Percentiles rank a stretch among this genome's conserved stretches.
These are phyloP conservation scores for Trypanosoma brucei DNA, from an alignment of 208 protist genomes.

Conservation along the genomic window DNA sequence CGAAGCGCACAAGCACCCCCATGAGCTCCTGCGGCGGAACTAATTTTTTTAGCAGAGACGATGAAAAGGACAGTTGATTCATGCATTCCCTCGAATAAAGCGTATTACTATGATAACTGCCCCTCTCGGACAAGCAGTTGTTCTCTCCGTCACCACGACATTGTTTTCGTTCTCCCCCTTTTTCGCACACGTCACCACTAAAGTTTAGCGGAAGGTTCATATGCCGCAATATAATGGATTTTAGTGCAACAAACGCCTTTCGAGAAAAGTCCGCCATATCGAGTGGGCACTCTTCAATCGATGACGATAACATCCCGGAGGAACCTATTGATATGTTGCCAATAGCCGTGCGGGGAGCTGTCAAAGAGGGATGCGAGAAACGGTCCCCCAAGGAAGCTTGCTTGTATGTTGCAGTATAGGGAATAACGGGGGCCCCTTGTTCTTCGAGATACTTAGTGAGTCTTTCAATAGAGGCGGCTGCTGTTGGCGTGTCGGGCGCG, in stretches of 20 bases:
- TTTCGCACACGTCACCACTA: background rate
- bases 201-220: constrained; percentile 20
- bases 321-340: background rate
- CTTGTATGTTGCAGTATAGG: constrained; percentile 48
- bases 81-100: too few relatives aligned
- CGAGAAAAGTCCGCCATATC: constrained; percentile 70
- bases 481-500: constrained; percentile 36
- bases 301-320: background rate
- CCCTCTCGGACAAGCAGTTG: too few relatives aligned
- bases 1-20: too few relatives aligned
- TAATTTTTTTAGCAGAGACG: too few relatives aligned
- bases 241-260: constrained; percentile 54
- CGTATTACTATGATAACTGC: too few relatives aligned
- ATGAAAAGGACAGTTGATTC: too few relatives aligned
- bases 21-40: too few relatives aligned
- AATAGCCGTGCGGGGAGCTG: background rate
- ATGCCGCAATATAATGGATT: constrained; percentile 34
- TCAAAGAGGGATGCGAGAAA: background rate
- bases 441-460: constrained; percentile 32
- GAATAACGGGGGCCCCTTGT: constrained; percentile 29
- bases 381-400: background rate
- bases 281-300: constrained; percentile 34
- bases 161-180: background rate
- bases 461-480: constrained; percentile 29
- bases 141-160: background rate